These are phyloP conservation scores for Daedalea quercina DNA, from an alignment of 768 basidiomycete species.

Conservation along the genomic window DNA sequence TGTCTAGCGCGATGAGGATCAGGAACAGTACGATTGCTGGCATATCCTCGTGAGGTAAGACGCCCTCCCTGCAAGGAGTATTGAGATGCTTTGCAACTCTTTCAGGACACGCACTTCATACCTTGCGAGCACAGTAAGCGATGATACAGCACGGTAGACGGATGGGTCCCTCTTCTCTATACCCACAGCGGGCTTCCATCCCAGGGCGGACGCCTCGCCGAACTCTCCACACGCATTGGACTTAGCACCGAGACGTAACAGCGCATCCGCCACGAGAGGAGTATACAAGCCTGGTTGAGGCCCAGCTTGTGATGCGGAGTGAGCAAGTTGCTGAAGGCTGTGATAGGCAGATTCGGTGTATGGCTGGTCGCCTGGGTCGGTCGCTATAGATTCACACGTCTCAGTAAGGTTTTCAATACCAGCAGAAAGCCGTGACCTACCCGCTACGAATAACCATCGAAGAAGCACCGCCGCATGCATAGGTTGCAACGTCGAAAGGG, in stretches of 20 bases:
- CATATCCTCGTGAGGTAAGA: conserved; percentile 32
- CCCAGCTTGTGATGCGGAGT: conserved; percentile 20
- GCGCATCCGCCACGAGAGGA: conserved; percentile 26
- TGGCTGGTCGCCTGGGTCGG: conserved; percentile 17
- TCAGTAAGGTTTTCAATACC: conserved; percentile 5
- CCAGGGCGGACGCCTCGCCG: too few relatives aligned
- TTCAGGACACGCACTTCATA: conserved; percentile 23
- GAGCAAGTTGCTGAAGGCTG: conserved; percentile 4
- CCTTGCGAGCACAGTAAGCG: conserved; percentile 40
- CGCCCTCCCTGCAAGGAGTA: conserved; percentile 16
- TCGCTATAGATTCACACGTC: conserved; percentile 20
- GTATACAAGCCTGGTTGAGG: conserved; percentile 26
- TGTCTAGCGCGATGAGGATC: conserved; percentile 52
- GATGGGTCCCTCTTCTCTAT: conserved; percentile 15
- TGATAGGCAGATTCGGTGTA: conserved; percentile 20
- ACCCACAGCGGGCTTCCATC: too few relatives aligned
- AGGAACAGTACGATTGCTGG: conserved; percentile 44
- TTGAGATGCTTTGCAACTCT: not conserved
- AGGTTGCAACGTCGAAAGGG: conserved; percentile 20
- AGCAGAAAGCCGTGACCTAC: conserved; percentile 27
- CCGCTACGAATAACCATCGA: conserved; percentile 36
- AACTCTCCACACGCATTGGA: too few relatives aligned
- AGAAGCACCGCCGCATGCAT: conserved; percentile 25
- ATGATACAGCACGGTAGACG: conserved; percentile 34
- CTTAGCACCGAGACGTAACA: conserved; percentile 42